Evolutionary conservation across 2,329 filamentous ascomycete species (phyloP), one percentile per base, ranked within the genome.

Genomic region (Botryosphaeria agaves): DNA sequence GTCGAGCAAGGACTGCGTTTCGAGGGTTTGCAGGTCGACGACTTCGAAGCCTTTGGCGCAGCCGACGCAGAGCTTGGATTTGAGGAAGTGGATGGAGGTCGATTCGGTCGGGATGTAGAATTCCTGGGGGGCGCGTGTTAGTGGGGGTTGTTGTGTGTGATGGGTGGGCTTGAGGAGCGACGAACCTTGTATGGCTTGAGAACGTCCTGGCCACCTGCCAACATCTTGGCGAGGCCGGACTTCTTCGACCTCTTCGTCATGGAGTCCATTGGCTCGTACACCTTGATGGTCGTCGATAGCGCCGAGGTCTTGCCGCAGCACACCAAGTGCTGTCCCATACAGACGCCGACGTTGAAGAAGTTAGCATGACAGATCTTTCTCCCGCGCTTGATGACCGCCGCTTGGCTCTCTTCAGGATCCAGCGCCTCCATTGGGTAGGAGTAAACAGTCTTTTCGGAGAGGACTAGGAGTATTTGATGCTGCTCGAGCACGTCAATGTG

Each of bases 21-120:
- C 89, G n/a, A 94, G 77, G 0, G 89, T 95, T 53, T 95, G 84
- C 20, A 98, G 68, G 35, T 80, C 89, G 36, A 98, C 89, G 18
- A 98, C 87, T 56, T 98, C 89, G 54, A 98, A 98, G 26, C 89
- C 89, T 52, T 84, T 74, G 7, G 85, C 80, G 50, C 89, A 95
- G 27, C 87, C 89, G 36, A 98, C 89, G 51, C 89, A 98, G 15
- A 98, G 70, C 50, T 93, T 98, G 38, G 81, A 89, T 48, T 89
- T 85, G 42, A 98, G 69, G 65, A 95, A 98, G 56, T 98, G 89
- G 24, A 98, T 89, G 23, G 85, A 94, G 4, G 83, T 87, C n/a
- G 87, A 92, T 61, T 98, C 89, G 5, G 85, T 89, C 0, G 89
- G 89, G 36, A 98, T 94, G 56, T 98, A 98, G 48, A 94, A 95